These are phyloP conservation scores for Chytriomyces hyalinus DNA, from an alignment of 192 early-diverging fungal species.

Conservation along the genomic window DNA sequence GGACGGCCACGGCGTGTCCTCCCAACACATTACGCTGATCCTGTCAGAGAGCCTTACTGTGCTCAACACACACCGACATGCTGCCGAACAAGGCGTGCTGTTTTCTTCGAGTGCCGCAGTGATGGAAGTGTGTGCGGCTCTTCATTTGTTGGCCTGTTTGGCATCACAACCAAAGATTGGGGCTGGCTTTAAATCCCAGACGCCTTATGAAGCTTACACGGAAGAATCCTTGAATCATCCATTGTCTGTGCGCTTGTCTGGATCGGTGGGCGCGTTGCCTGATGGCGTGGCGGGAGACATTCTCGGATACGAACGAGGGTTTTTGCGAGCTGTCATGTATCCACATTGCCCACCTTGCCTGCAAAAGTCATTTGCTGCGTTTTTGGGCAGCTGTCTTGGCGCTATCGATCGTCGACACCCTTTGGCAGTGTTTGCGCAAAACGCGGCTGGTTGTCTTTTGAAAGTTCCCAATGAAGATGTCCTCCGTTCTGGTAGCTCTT, in stretches of 20 bases:
- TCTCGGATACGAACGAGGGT: constrained; percentile 15
- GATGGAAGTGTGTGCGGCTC: constrained; percentile 45
- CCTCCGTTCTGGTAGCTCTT: constrained; percentile 35
- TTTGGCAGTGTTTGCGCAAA: constrained; percentile 12
- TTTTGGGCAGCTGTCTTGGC: constrained; percentile 27
- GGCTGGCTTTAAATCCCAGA: neutral
- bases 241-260: neutral
- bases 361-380: constrained; percentile 45
- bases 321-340: constrained; percentile 26
- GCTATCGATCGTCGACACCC: constrained; percentile 17
- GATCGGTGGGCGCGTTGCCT: constrained; percentile 23
- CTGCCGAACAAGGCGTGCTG: constrained; percentile 22
- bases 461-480: constrained; percentile 33
- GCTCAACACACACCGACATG: constrained; percentile 43
- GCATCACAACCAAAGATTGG: constrained; percentile 2
- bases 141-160: constrained; percentile 39
- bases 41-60: constrained; percentile 53
- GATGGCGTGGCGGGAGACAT: constrained; percentile 34
- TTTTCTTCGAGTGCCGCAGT: constrained; percentile 1
- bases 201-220: neutral
- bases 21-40: constrained; percentile 43
- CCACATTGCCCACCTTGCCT: constrained; percentile 31
- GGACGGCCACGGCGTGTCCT: neutral
- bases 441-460: constrained; percentile 31
- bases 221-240: neutral